A percentile compares a stretch with the other conserved stretches of the same genome.
Evolutionary conservation across 2,329 filamentous ascomycete genomes (phyloP).

Genomic region (Trichoderma guizhouense): DNA sequence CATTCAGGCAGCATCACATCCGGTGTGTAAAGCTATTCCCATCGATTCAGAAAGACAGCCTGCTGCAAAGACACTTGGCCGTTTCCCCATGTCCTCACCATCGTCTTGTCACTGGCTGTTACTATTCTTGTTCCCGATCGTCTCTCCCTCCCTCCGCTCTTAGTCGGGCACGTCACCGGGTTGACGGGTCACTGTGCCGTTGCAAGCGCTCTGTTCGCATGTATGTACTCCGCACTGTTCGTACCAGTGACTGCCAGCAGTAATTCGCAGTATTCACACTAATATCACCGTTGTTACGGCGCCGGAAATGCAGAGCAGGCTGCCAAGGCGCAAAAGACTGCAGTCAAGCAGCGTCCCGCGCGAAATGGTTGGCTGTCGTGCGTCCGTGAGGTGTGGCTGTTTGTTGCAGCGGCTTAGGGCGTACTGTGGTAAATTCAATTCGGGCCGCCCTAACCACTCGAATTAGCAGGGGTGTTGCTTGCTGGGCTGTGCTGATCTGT

Average conservation of each 20-base stretch:
- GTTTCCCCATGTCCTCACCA: not conserved
- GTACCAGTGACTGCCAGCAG: not conserved
- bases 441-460: not conserved
- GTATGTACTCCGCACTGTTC: not conserved
- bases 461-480: conserved; percentile 8
- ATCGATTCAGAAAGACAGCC: not conserved
- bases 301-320: not conserved
- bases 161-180: not conserved
- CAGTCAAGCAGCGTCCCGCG: not conserved
- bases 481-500: conserved; percentile 13
- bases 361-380: conserved; percentile 15
- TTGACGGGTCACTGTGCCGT: not conserved
- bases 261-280: not conserved
- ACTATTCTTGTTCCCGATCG: conserved; percentile 5
- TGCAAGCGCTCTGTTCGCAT: conserved; percentile 5
- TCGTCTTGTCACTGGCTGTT: not conserved
- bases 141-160: not conserved
- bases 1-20: not conserved
- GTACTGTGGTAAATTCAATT: not conserved
- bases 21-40: not conserved
- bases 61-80: not conserved
- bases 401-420: not conserved
- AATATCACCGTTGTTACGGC: not conserved
- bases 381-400: conserved; percentile 1
- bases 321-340: not conserved